A percentile compares a stretch with the other conserved stretches of the same genome.
Evolutionary conservation across 805 yeast species (phyloP).

Genomic region (Candida maesae): DNA sequence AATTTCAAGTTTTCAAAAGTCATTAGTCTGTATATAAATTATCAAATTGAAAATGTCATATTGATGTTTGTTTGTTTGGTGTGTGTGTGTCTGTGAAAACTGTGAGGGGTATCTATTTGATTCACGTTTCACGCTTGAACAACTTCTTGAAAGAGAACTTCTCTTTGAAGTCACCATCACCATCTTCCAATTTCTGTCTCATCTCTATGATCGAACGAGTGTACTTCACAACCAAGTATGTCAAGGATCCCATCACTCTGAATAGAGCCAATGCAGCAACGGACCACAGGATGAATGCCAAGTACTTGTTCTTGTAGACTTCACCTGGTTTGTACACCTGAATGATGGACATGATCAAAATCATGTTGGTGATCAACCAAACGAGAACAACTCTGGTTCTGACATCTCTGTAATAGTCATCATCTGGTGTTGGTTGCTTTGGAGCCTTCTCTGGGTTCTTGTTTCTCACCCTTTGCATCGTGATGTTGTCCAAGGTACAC

Average conservation of each 20-base stretch:
- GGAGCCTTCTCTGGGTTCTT: constrained; percentile 42
- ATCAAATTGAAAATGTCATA: too few species aligned
- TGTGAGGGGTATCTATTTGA: too few species aligned
- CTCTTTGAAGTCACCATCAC: constrained; percentile 11
- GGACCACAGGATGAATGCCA: constrained; percentile 85
- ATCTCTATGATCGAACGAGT: constrained; percentile 37
- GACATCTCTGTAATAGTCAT: constrained; percentile 91
- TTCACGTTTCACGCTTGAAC: constrained; percentile 13
- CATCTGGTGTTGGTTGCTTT: constrained; percentile 39
- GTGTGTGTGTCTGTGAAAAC: constrained; percentile 1
- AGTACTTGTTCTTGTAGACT: constrained; percentile 64
- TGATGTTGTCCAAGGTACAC: constrained; percentile 65
- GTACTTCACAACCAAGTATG: constrained; percentile 50
- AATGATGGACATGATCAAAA: constrained; percentile 81
- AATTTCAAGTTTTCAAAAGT: too few species aligned
- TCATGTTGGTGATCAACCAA: constrained; percentile 85
- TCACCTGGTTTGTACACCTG: constrained; percentile 74
- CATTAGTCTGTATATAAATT: too few species aligned
- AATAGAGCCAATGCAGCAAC: constrained; percentile 81
- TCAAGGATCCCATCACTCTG: constrained; percentile 78
- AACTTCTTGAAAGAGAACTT: constrained; percentile 19
- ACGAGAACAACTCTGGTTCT: constrained; percentile 91
- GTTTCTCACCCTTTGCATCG: constrained; percentile 64
- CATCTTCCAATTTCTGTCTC: constrained; percentile 36
- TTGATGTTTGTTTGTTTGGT: too few species aligned